A percentile compares a stretch with the other conserved stretches of the same genome.
phyloP scores from a whole-genome alignment of 345 rosid genomes.

The Rhodamnia rubescens region DNA sequence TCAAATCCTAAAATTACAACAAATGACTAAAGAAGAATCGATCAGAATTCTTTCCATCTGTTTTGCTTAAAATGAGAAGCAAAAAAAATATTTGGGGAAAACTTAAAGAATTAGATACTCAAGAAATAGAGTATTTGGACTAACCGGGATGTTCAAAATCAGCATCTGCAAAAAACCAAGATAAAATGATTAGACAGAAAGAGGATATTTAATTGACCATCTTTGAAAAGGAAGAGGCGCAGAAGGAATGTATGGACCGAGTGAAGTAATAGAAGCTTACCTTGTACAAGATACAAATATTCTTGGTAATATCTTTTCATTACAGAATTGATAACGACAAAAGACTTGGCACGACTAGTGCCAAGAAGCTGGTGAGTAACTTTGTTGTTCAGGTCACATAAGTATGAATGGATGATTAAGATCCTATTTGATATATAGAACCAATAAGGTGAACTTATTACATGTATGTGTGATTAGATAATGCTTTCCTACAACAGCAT shows the following conservation, averaged over 20 bases:
- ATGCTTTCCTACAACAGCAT: background rate
- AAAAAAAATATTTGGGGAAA: background rate
- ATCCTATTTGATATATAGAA: background rate
- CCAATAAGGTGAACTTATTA: background rate
- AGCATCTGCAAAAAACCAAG: conserved; percentile 59
- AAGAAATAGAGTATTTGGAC: conserved; percentile 15
- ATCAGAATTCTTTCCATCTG: background rate
- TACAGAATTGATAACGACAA: background rate
- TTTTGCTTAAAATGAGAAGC: background rate
- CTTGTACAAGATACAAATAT: background rate
- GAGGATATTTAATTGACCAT: background rate
- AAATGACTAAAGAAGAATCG: background rate
- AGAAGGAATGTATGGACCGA: background rate
- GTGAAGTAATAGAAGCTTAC: background rate
- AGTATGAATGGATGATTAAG: background rate
- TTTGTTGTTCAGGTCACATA: background rate
- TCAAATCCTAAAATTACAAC: background rate
- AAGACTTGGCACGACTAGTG: background rate
- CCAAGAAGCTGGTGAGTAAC: background rate
- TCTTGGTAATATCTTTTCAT: background rate
- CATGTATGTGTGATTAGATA: background rate
- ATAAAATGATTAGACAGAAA: background rate
- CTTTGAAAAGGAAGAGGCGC: background rate
- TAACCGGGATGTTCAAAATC: conserved; percentile 65
- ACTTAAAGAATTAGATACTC: background rate